Conservation (phyloP, 2,329 filamentous ascomycete species). For the Aspergillus sp. region DNA sequence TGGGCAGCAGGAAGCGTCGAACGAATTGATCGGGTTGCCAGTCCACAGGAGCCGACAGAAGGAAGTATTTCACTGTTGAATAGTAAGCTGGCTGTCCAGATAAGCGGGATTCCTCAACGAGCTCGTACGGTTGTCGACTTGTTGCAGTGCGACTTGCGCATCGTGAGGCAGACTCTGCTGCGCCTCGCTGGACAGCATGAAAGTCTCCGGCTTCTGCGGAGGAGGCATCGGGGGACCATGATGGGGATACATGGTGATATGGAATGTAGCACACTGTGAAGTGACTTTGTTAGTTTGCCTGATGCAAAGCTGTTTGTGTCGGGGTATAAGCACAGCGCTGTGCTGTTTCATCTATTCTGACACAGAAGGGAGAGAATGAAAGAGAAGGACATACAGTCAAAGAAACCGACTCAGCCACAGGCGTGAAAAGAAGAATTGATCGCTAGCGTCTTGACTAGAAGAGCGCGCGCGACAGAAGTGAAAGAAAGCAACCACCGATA, state of each 20-base stretch:
- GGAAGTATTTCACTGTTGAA: slow-evolving; percentile 88
- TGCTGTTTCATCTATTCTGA: background rate
- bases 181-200: slow-evolving; percentile 94
- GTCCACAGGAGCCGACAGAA: slow-evolving; percentile 96
- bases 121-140: slow-evolving; percentile 89
- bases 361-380: slow-evolving; percentile 1
- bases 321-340: background rate
- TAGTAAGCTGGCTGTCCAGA: slow-evolving; percentile 9
- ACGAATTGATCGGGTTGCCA: slow-evolving; percentile 98
- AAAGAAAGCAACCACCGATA: background rate
- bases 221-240: slow-evolving; percentile 77
- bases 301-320: background rate
- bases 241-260: slow-evolving; percentile 64
- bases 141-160: slow-evolving; percentile 92
- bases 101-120: background rate
- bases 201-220: slow-evolving; percentile 95
- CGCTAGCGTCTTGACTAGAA: slow-evolving; percentile 1
- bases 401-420: slow-evolving; percentile 12
- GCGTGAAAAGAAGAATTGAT: slow-evolving; percentile 4
- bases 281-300: background rate
- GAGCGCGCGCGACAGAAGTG: background rate
- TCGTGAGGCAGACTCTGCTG: slow-evolving; percentile 94
- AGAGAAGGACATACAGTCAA: slow-evolving; percentile 7
- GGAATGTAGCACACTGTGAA: slow-evolving; percentile 4
- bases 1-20: slow-evolving; percentile 86